These are phyloP conservation scores for Filobasidium wieringae DNA, from an alignment of 768 basidiomycete species.

Conservation along the genomic window DNA sequence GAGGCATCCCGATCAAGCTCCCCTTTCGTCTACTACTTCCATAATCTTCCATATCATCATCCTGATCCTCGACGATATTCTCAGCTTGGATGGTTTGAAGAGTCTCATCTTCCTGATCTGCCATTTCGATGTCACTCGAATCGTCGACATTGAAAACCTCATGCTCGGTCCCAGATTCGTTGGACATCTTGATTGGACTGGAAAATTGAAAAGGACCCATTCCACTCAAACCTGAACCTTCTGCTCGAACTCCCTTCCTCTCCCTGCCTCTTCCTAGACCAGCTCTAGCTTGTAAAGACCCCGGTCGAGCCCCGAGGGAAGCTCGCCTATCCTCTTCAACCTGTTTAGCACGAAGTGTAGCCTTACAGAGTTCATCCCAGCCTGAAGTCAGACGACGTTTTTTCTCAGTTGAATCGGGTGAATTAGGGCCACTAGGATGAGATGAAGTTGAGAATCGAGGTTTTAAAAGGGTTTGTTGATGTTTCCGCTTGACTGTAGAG, in stretches of 20 bases:
- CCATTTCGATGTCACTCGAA: neutral
- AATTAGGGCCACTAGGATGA: neutral
- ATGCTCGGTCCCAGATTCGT: neutral
- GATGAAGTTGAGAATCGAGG: neutral
- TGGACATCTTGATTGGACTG: neutral
- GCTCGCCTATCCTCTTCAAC: neutral
- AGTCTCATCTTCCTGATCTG: neutral
- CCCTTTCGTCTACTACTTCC: neutral
- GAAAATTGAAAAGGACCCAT: neutral
- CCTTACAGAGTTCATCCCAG: neutral
- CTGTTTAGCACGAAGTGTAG: neutral
- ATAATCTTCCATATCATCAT: neutral
- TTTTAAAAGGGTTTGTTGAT: neutral
- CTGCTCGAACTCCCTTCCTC: neutral
- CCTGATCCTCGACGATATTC: neutral
- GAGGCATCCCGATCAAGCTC: neutral
- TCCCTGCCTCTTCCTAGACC: neutral
- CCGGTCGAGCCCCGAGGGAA: neutral
- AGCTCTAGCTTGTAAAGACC: neutral
- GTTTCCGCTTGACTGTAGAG: neutral
- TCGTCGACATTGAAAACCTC: neutral
- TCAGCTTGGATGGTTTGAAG: neutral
- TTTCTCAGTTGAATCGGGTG: neutral
- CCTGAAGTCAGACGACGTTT: neutral
- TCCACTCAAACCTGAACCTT: neutral